Evolutionary conservation across 2,329 filamentous ascomycete species (phyloP), one percentile per base, ranked within the genome.

Genomic region (Sporothrix protearum): DNA sequence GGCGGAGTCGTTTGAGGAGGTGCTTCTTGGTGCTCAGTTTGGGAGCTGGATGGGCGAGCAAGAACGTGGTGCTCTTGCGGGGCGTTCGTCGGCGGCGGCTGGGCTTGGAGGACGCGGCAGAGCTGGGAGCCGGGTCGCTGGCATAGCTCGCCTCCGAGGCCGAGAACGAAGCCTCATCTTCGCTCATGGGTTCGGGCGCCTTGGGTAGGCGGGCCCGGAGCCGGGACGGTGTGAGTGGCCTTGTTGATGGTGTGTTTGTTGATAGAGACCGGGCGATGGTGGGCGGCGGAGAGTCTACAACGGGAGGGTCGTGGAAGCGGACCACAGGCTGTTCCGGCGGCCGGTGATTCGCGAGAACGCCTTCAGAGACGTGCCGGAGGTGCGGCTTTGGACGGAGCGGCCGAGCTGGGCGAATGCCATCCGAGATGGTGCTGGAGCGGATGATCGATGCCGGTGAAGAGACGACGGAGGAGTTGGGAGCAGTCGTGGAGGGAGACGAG

Each of bases 21-120:
- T 91, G 84, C 77, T 91, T 91, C 77, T 89, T 86, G 77, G 84
- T 82, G 74, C 85, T 81, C 73, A 87, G 78, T 76, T 85, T 82
- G 74, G 91, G 83, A 72, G 90, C 84, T 0, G 92, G 91, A 74
- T 91, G 90, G 57, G 90, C 91, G 53, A 94, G 83, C 69, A 88
- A 84, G 78, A 87, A 93, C 7, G 84, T 85, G 2, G 89, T 92
- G 77, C 87, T 89, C 68, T 84, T 85, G 72, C 88, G 84, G 4
- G 82, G 80, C 0, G 80, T 76, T 10, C 84, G 83, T 19, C 71
- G 73, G 19, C 66, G 72, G 19, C 71, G 73, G 76, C 81, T 82
- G 71, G 79, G 82, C 42, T 78, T 80, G 68, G 80, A 77, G 16
- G 79, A 79, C 70, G 79, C 82, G 36, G 78, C 80, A 68, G 80